Conservation (phyloP, 2,329 filamentous ascomycete species). For the Escovopsis sp. region DNA sequence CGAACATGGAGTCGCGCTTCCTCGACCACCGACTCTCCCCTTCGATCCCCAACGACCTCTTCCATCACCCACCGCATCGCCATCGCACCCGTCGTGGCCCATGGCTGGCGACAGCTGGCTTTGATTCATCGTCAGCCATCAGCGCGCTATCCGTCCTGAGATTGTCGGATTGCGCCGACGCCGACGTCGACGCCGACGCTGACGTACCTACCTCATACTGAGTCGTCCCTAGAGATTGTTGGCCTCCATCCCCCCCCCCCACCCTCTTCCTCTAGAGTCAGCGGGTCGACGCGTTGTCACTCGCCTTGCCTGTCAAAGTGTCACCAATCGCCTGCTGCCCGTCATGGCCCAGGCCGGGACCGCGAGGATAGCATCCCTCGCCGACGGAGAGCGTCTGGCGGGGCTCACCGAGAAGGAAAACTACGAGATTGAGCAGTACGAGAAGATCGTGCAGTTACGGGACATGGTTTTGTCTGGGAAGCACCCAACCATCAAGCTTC, state of each 20-base stretch:
- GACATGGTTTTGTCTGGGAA: conserved; percentile 68
- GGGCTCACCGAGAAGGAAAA: conserved; percentile 30
- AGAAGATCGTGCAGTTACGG: conserved; percentile 66
- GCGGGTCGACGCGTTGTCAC: background rate
- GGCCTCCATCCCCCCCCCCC: no score
- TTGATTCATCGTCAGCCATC: background rate
- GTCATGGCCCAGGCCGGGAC: conserved; percentile 15
- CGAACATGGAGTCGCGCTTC: background rate
- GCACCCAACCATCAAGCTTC: conserved; percentile 48
- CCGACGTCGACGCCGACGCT: background rate
- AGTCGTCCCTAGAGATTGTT: no score
- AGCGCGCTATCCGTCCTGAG: background rate
- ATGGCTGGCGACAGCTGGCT: background rate
- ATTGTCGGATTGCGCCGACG: background rate
- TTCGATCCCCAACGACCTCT: background rate
- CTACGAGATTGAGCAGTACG: conserved; percentile 53
- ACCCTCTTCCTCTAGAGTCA: no score
- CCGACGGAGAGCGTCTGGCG: conserved; percentile 11
- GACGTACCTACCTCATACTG: no score
- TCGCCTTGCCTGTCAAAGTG: background rate
- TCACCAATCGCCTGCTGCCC: background rate
- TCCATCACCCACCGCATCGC: background rate
- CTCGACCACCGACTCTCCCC: background rate
- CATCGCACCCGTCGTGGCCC: background rate
- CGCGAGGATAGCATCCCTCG: conserved; percentile 5